phyloP scores from a whole-genome alignment of 345 rosid species.

The Corchorus capsularis region DNA sequence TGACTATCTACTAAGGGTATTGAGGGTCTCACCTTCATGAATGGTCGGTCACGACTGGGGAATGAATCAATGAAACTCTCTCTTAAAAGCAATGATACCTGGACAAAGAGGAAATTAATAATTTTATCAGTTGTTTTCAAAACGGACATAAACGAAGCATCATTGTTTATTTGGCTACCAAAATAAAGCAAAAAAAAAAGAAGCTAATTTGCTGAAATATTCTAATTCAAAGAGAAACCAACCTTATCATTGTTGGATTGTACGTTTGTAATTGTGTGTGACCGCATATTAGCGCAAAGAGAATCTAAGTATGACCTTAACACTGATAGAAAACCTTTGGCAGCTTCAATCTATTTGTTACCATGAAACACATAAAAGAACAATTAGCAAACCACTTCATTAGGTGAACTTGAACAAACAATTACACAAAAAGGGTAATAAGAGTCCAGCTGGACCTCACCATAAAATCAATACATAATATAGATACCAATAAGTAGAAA shows the following conservation, averaged over 20 bases:
- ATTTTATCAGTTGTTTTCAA: not conserved
- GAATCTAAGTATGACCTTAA: constrained; percentile 77
- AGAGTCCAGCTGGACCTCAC: not conserved
- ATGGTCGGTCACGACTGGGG: constrained; percentile 74
- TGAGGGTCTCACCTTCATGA: constrained; percentile 73
- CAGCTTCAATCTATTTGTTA: constrained; percentile 71
- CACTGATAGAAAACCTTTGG: constrained; percentile 71
- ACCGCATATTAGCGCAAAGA: constrained; percentile 87
- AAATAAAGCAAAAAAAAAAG: not conserved
- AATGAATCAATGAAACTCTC: constrained; percentile 94
- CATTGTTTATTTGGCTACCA: not conserved
- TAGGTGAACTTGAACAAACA: not conserved
- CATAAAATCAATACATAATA: not conserved
- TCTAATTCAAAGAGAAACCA: constrained; percentile 17
- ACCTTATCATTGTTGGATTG: constrained; percentile 98
- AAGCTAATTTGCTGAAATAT: not conserved
- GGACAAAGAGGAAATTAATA: constrained; percentile 24
- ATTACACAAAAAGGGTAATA: not conserved
- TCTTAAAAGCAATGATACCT: constrained; percentile 90
- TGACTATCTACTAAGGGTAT: not conserved
- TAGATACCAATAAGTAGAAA: not conserved
- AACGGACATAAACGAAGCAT: not conserved
- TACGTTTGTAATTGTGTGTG: constrained; percentile 95
- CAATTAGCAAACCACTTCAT: constrained; percentile 3
- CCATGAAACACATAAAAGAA: not conserved